Evolutionary conservation across 208 protist genomes (phyloP).

Genomic region (Angomonas desouzai): DNA sequence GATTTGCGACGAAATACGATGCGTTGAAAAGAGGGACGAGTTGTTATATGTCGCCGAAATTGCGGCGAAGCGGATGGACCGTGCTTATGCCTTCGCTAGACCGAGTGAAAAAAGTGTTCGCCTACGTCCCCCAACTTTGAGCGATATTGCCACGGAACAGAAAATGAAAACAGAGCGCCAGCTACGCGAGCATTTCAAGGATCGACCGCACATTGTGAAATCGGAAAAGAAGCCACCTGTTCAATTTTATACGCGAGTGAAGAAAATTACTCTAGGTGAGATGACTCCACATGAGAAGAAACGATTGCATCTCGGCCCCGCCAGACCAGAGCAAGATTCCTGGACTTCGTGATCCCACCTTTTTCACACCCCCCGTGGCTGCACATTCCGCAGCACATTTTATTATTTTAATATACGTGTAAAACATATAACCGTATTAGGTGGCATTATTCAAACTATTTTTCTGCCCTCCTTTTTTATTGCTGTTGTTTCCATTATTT

Average conservation of each 20-base stretch:
- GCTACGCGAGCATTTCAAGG: constrained; percentile 50
- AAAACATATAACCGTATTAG: not conserved
- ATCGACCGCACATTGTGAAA: constrained; percentile 44
- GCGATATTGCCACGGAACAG: constrained; percentile 25
- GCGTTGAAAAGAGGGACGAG: constrained; percentile 77
- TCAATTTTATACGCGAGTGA: constrained; percentile 47
- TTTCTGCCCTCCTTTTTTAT: too few relatives aligned
- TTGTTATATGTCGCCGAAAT: constrained; percentile 74
- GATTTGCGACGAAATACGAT: constrained; percentile 89
- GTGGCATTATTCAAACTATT: not conserved
- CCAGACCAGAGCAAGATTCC: constrained; percentile 30
- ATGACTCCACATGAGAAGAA: constrained; percentile 35
- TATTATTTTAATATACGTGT: too few relatives aligned
- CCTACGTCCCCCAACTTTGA: constrained; percentile 30
- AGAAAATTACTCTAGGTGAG: constrained; percentile 32
- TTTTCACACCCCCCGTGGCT: not conserved
- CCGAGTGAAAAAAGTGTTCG: constrained; percentile 37
- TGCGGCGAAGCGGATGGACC: constrained; percentile 61
- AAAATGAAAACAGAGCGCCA: constrained; percentile 32
- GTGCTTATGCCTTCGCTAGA: constrained; percentile 70
- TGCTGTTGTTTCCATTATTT: too few relatives aligned
- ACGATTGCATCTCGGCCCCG: constrained; percentile 22
- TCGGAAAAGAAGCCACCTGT: constrained; percentile 26
- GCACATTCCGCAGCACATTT: too few relatives aligned
- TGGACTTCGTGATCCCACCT: constrained; percentile 1